Evolutionary conservation across 2,329 filamentous ascomycete species (phyloP).

Genomic region (Boeremia exigua): DNA sequence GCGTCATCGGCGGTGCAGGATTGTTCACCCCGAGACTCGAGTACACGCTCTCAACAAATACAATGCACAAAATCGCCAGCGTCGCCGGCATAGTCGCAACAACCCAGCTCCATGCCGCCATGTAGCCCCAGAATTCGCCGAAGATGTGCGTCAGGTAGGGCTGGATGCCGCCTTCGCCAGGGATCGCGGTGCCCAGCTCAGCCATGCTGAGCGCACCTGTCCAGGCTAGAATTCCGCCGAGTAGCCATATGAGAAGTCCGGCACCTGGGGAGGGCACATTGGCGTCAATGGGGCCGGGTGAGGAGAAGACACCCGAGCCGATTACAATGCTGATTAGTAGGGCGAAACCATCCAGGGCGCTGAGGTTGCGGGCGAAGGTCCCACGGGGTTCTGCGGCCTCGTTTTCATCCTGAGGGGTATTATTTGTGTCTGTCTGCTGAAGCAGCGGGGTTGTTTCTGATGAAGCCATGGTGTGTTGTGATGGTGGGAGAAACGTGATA

Average conservation of each 20-base stretch:
- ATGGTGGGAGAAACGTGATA: not conserved
- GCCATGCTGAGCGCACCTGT: conserved; percentile 68
- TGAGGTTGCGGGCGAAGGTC: conserved; percentile 44
- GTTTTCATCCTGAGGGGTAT: conserved; percentile 20
- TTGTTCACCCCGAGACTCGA: conserved; percentile 64
- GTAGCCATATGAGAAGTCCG: conserved; percentile 65
- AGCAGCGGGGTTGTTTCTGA: conserved; percentile 35
- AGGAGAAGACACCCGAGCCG: conserved; percentile 70
- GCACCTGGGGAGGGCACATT: conserved; percentile 68
- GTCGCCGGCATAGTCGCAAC: conserved; percentile 70
- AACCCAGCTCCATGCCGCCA: conserved; percentile 71
- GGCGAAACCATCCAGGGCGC: conserved; percentile 55
- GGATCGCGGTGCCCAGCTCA: conserved; percentile 68
- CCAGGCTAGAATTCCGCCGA: conserved; percentile 69
- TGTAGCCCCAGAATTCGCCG: conserved; percentile 65
- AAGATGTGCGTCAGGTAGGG: conserved; percentile 67
- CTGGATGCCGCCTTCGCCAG: conserved; percentile 69
- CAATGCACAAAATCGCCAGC: conserved; percentile 67
- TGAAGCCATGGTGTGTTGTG: conserved; percentile 23
- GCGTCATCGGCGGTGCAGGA: conserved; percentile 53
- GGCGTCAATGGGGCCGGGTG: conserved; percentile 66
- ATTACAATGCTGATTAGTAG: conserved; percentile 70
- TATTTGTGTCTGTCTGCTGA: conserved; percentile 14
- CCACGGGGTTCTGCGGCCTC: conserved; percentile 21
- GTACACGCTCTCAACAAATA: conserved; percentile 59